phyloP scores from a whole-genome alignment of 805 yeast genomes.

The Blastobotrys chiropterorum region DNA sequence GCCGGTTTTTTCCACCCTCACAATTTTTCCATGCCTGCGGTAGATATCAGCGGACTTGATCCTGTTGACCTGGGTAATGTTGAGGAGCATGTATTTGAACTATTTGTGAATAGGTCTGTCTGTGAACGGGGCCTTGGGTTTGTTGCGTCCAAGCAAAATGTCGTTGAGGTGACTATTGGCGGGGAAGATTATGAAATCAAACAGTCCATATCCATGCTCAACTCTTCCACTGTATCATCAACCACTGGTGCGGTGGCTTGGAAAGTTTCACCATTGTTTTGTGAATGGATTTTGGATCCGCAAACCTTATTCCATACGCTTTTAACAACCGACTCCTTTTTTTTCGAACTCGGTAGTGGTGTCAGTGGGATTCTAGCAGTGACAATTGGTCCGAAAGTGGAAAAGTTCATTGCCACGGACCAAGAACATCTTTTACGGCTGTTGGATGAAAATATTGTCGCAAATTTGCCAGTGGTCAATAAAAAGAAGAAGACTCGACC shows the following conservation, averaged over 20 bases:
- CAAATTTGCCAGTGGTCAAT: constrained; percentile 27
- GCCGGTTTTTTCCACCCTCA: background rate
- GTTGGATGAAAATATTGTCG: constrained; percentile 39
- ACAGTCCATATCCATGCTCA: constrained; percentile 15
- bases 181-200: constrained; percentile 15
- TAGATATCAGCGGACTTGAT: background rate
- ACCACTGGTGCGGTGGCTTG: constrained; percentile 65
- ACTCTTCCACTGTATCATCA: constrained; percentile 14
- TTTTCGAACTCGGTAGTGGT: constrained; percentile 62
- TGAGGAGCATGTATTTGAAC: constrained; percentile 27
- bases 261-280: constrained; percentile 44
- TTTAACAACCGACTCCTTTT: constrained; percentile 19
- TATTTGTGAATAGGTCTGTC: constrained; percentile 19
- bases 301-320: constrained; percentile 2
- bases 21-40: background rate
- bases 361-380: constrained; percentile 46
- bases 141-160: constrained; percentile 19
- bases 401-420: constrained; percentile 49
- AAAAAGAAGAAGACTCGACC: background rate
- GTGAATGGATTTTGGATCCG: constrained; percentile 46
- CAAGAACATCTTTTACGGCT: constrained; percentile 50
- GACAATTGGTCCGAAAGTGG: constrained; percentile 32
- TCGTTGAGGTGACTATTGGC: constrained; percentile 18
- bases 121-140: constrained; percentile 23
- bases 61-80: constrained; percentile 13